Evolutionary conservation across 441 rosid genomes (phyloP).

Genomic region (Brassica hybrid): DNA sequence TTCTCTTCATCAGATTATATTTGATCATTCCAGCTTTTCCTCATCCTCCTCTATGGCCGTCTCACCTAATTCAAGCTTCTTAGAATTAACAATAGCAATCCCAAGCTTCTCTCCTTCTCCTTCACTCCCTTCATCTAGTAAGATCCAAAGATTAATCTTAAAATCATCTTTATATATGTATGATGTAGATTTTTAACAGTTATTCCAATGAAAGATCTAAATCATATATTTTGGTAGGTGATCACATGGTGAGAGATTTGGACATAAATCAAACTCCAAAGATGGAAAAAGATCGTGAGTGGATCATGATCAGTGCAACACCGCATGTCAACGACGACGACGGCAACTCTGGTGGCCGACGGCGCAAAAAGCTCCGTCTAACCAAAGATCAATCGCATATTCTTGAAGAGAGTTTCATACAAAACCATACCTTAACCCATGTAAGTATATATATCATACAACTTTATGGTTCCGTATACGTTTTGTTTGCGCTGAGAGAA

Average conservation of each 20-base stretch:
- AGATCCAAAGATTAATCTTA: constrained; percentile 13
- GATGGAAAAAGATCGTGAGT: constrained; percentile 33
- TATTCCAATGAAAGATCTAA: background rate
- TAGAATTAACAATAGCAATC: constrained; percentile 81
- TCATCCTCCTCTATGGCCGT: constrained; percentile 49
- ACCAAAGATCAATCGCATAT: constrained; percentile 72
- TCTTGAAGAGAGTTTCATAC: constrained; percentile 84
- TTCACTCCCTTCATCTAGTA: constrained; percentile 54
- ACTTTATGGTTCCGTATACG: constrained; percentile 14
- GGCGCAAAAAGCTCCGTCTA: constrained; percentile 90
- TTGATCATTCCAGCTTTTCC: constrained; percentile 25
- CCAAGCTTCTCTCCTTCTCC: constrained; percentile 74
- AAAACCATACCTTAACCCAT: constrained; percentile 75
- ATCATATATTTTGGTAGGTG: constrained; percentile 33
- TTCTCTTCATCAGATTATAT: constrained; percentile 27
- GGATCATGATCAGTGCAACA: constrained; percentile 46
- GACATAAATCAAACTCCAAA: constrained; percentile 45
- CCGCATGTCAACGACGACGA: constrained; percentile 62
- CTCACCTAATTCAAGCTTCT: constrained; percentile 50
- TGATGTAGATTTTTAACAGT: background rate
- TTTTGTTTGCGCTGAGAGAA: constrained; percentile 26
- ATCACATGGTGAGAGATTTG: constrained; percentile 38
- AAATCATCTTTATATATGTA: background rate
- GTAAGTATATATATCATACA: constrained; percentile 42
- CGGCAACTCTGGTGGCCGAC: constrained; percentile 54